These are phyloP conservation scores for Arabidopsis lyrata DNA, from an alignment of 441 rosid genomes.

Conservation along the genomic window DNA sequence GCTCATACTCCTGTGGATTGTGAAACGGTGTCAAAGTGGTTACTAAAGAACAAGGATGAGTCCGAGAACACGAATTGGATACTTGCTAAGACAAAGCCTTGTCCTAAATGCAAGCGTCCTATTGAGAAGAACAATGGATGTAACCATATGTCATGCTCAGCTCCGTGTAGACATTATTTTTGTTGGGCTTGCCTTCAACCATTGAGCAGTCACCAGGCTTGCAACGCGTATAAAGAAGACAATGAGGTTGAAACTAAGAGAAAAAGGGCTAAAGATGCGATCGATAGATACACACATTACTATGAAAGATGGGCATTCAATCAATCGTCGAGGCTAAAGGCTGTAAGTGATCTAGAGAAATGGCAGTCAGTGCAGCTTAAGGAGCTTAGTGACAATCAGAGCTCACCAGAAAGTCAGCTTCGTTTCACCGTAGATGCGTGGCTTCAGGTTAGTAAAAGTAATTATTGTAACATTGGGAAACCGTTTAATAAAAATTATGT, in stretches of 20 bases:
- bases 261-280: conserved; percentile 47
- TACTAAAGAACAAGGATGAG: conserved; percentile 56
- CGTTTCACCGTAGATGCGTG: conserved; percentile 68
- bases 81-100: conserved; percentile 66
- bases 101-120: conserved; percentile 73
- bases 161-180: conserved; percentile 54
- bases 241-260: background rate
- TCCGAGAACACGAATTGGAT: conserved; percentile 69
- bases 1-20: conserved; percentile 77
- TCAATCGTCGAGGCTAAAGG: conserved; percentile 54
- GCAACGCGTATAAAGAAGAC: conserved; percentile 17
- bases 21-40: conserved; percentile 64
- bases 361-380: conserved; percentile 46
- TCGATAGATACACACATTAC: conserved; percentile 62
- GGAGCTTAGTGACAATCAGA: conserved; percentile 47
- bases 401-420: conserved; percentile 47
- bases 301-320: conserved; percentile 72
- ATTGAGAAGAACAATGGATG: conserved; percentile 79
- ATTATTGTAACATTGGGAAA: background rate
- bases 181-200: conserved; percentile 72
- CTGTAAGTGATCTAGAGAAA: conserved; percentile 47
- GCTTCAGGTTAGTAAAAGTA: conserved; percentile 54
- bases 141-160: conserved; percentile 59
- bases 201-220: conserved; percentile 39
- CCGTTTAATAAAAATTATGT: background rate